Percentiles rank a stretch among this genome's conserved stretches.
phyloP scores from a whole-genome alignment of 1,284 basidiomycete genomes.

The Puccinia hordei region DNA sequence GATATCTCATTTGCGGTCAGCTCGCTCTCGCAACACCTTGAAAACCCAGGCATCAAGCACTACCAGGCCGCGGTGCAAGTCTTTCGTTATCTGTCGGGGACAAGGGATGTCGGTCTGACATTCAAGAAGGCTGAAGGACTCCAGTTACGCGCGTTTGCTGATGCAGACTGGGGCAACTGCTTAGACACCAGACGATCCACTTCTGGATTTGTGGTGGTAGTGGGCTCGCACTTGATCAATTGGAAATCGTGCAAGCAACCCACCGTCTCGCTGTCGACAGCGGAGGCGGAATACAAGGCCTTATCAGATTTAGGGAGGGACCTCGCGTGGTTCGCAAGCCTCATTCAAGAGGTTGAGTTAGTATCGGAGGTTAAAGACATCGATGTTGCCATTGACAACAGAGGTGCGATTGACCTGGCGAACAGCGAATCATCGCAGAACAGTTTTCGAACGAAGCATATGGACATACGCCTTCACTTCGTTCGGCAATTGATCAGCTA shows the following conservation, averaged over 20 bases:
- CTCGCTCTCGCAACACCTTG: not conserved
- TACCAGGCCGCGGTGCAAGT: not conserved
- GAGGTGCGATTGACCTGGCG: not conserved
- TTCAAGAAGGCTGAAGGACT: too few species aligned
- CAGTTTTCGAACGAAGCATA: not conserved
- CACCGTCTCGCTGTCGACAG: not conserved
- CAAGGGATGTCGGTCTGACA: not conserved
- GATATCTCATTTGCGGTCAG: not conserved
- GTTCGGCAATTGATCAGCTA: not conserved
- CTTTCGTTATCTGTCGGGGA: not conserved
- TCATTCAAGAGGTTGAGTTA: not conserved
- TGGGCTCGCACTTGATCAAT: not conserved
- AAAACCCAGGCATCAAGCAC: not conserved
- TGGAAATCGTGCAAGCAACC: not conserved
- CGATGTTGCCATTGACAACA: not conserved
- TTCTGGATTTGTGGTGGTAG: not conserved
- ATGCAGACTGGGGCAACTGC: slow-evolving; percentile 8
- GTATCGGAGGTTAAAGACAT: too few species aligned
- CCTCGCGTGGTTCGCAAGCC: not conserved
- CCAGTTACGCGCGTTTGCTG: not conserved
- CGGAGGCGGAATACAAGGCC: not conserved
- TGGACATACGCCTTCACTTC: not conserved
- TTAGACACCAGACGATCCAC: not conserved
- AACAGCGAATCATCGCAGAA: not conserved
- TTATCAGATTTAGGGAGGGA: not conserved